Percentiles rank a stretch among this genome's conserved stretches.
phyloP scores from a whole-genome alignment of 805 yeast species.

The Soucietia sequanensis region DNA sequence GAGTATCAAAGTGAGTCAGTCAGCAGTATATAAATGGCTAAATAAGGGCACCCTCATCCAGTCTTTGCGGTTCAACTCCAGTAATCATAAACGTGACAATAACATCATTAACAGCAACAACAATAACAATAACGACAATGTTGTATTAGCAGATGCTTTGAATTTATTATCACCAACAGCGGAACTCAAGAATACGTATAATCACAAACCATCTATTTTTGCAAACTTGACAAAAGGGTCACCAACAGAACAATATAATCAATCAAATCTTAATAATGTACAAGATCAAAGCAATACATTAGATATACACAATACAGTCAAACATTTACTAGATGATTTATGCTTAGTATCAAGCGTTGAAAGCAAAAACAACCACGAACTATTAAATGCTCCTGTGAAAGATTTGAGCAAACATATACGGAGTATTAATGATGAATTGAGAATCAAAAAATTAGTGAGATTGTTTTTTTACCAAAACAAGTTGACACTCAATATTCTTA shows the following conservation, averaged over 20 bases:
- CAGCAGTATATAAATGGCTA: too few relatives aligned
- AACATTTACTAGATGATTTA: constrained; percentile 25
- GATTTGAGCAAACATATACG: constrained; percentile 18
- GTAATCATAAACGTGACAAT: too few relatives aligned
- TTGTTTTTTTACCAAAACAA: constrained; percentile 24
- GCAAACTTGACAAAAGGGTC: constrained; percentile 32
- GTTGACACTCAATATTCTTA: constrained; percentile 23
- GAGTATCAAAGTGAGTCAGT: too few relatives aligned
- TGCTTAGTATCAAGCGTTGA: constrained; percentile 6
- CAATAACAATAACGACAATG: constrained; percentile 11
- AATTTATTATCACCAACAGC: constrained; percentile 29
- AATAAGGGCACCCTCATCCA: too few relatives aligned
- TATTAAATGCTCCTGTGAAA: constrained; percentile 15
- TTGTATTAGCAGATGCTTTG: constrained; percentile 34
- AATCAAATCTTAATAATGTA: constrained; percentile 4
- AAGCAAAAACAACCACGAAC: constrained; percentile 5
- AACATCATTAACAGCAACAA: too few relatives aligned
- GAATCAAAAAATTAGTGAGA: constrained; percentile 19
- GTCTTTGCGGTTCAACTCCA: too few relatives aligned
- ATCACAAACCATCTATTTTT: constrained; percentile 34
- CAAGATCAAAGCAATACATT: too few relatives aligned
- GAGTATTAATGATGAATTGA: constrained; percentile 14
- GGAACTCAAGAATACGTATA: constrained; percentile 5
- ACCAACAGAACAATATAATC: constrained; percentile 24
- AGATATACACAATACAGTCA: constrained; percentile 10